phyloP scores from a whole-genome alignment of 352 stramenopile species.

The Thalassiosira pacifica region DNA sequence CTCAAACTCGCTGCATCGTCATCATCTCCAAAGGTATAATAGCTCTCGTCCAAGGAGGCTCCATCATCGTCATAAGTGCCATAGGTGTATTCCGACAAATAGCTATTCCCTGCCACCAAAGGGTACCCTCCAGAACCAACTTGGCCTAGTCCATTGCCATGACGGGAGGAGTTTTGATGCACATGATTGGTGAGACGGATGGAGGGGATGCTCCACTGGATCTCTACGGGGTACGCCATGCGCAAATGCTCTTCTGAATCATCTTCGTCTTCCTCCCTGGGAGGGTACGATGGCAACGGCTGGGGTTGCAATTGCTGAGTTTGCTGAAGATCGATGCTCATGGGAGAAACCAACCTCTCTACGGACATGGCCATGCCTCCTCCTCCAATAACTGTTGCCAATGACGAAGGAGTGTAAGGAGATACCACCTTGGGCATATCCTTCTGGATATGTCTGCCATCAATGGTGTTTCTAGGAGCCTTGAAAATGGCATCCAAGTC shows the following conservation, averaged over 20 bases:
- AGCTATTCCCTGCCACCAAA: too few relatives aligned
- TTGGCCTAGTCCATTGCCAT: slow-evolving; percentile 6
- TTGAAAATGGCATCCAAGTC: slow-evolving; percentile 66
- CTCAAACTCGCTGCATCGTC: slow-evolving; percentile 55
- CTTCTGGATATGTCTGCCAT: too few relatives aligned
- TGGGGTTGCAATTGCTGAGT: background rate
- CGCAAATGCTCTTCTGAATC: too few relatives aligned
- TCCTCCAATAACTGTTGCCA: too few relatives aligned
- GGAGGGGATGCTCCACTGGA: slow-evolving; percentile 70
- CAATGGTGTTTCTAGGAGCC: slow-evolving; percentile 11
- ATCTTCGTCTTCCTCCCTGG: background rate
- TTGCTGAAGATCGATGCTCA: background rate
- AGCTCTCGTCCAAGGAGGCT: slow-evolving; percentile 19
- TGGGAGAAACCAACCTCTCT: too few relatives aligned
- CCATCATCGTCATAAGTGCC: slow-evolving; percentile 37
- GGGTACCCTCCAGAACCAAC: too few relatives aligned
- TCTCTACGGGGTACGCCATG: slow-evolving; percentile 52
- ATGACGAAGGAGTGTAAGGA: background rate
- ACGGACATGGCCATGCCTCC: too few relatives aligned
- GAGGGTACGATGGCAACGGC: background rate
- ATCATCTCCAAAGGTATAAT: slow-evolving; percentile 29
- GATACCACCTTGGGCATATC: background rate
- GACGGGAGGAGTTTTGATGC: background rate
- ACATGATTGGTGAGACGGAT: slow-evolving; percentile 72
- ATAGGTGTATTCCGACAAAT: slow-evolving; percentile 42